These are phyloP conservation scores for Edaphochlamys debaryana DNA, from an alignment of 139 green algal species.

Conservation along the genomic window DNA sequence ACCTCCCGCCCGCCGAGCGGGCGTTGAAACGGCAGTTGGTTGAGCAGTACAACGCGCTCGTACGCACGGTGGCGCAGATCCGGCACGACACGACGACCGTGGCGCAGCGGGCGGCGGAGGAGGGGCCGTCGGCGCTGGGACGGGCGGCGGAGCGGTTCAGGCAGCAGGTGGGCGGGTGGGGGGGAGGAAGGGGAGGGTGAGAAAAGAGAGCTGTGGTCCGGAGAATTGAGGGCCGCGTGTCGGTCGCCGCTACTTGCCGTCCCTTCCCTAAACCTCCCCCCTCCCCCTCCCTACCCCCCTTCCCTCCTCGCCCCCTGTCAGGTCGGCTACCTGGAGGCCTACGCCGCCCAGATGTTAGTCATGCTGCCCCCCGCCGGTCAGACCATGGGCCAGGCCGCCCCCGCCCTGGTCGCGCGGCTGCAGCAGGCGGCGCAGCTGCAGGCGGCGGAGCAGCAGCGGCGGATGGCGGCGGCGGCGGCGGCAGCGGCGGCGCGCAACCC, in stretches of 20 bases:
- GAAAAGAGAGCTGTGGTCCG: not conserved
- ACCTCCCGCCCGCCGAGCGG: not conserved
- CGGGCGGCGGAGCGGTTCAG: constrained; percentile 4
- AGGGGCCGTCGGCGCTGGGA: not conserved
- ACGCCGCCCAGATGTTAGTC: constrained; percentile 17
- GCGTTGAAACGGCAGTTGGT: constrained; percentile 27
- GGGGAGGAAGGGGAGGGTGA: not conserved
- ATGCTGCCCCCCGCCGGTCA: constrained; percentile 21
- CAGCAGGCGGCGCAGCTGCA: constrained; percentile 23
- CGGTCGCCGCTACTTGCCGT: no score
- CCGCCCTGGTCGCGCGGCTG: not conserved
- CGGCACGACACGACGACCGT: not conserved
- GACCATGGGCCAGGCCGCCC: constrained; percentile 19
- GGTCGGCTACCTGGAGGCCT: constrained; percentile 8
- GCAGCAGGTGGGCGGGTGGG: constrained; percentile 12
- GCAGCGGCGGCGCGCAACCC: not conserved
- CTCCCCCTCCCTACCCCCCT: no score
- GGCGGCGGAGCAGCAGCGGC: constrained; percentile 15
- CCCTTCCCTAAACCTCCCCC: no score
- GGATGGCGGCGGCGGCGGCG: not conserved
- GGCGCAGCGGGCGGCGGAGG: not conserved
- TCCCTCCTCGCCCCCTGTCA: no score
- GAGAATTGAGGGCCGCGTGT: no score
- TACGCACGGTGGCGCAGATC: constrained; percentile 13
- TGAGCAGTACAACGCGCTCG: constrained; percentile 31